Conservation (phyloP, 2,329 filamentous ascomycete species). For the Pseudogymnoascus sp. region DNA sequence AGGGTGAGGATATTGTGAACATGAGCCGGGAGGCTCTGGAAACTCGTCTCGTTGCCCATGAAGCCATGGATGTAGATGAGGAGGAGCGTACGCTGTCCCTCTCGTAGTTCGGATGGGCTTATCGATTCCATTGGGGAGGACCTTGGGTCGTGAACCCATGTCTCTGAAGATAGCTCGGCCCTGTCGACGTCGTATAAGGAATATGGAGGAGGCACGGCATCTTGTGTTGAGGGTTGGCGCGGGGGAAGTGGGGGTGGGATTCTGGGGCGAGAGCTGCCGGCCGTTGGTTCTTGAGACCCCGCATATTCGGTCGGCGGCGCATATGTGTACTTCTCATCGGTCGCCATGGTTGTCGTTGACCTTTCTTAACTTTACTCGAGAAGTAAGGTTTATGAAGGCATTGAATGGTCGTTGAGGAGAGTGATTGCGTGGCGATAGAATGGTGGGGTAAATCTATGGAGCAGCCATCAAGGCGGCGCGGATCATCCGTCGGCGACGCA, state of each 20-base stretch:
- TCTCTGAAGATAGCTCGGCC: constrained; percentile 9
- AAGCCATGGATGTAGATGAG: constrained; percentile 86
- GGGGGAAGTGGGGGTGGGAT: constrained; percentile 25
- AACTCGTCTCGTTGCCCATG: constrained; percentile 81
- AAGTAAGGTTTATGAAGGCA: neutral
- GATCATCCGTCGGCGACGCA: neutral
- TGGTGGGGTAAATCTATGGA: neutral
- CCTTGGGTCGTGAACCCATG: constrained; percentile 23
- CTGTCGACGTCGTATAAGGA: constrained; percentile 22
- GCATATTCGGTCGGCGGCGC: neutral
- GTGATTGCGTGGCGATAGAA: neutral
- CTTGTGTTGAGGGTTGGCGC: constrained; percentile 15
- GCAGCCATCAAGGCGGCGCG: neutral
- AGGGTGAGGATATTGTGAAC: constrained; percentile 68
- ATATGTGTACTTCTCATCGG: neutral
- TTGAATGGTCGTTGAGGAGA: neutral
- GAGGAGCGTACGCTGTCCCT: constrained; percentile 50
- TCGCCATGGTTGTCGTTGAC: neutral
- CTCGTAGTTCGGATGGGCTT: constrained; percentile 25
- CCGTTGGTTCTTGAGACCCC: neutral
- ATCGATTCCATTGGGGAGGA: constrained; percentile 29
- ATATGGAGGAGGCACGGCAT: constrained; percentile 24
- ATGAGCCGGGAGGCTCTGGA: constrained; percentile 80
- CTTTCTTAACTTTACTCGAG: neutral
- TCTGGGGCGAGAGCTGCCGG: neutral